Conservation (phyloP, 139 green algal species). For the Zygnema cylindricum region DNA sequence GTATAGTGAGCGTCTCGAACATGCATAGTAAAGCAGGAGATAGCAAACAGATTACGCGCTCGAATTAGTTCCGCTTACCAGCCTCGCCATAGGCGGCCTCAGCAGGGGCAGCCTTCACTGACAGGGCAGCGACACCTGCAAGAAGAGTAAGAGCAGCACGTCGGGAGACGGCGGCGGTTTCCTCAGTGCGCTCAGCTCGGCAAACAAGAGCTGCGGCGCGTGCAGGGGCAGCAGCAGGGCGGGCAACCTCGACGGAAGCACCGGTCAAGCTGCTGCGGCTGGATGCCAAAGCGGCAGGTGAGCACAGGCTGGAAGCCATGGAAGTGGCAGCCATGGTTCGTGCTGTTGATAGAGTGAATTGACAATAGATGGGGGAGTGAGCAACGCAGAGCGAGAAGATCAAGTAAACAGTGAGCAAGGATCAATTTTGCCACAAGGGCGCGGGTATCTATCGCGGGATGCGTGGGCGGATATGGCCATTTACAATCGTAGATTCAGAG, state of each 20-base stretch:
- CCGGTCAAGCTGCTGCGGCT: conserved; percentile 9
- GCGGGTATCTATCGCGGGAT: too few relatives aligned
- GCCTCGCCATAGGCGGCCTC: conserved; percentile 57
- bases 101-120: conserved; percentile 33
- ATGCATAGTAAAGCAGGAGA: too few relatives aligned
- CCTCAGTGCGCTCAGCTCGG: conserved; percentile 33
- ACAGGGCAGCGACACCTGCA: conserved; percentile 40
- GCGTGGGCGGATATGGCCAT: too few relatives aligned
- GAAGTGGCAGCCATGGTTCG: conserved; percentile 5
- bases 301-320: conserved; percentile 7
- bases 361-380: too few relatives aligned
- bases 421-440: too few relatives aligned
- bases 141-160: conserved; percentile 37
- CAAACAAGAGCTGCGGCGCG: conserved; percentile 9
- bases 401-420: too few relatives aligned
- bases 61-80: too few relatives aligned
- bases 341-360: too few relatives aligned
- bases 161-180: conserved; percentile 30
- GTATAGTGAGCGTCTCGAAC: too few relatives aligned
- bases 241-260: background rate
- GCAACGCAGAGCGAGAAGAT: too few relatives aligned
- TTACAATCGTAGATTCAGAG: too few relatives aligned
- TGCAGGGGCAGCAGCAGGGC: background rate
- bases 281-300: background rate
- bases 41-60: too few relatives aligned